Percentiles rank a stretch among this genome's conserved stretches.
Evolutionary conservation across 306 rosid genomes (phyloP).

Genomic region (Prosopis cineraria): DNA sequence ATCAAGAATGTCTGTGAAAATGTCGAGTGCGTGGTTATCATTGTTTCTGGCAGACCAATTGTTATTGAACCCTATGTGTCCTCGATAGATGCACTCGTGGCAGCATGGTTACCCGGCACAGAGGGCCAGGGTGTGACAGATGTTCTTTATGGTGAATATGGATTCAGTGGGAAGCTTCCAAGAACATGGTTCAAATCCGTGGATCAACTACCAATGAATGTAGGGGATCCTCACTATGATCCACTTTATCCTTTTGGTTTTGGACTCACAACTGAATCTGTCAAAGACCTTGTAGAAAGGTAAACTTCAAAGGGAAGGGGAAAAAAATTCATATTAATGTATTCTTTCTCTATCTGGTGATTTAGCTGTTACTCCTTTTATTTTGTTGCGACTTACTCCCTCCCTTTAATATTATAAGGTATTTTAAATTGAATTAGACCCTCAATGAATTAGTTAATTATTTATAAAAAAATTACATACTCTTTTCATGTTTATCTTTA

Average conservation of each 20-base stretch:
- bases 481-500: too few relatives aligned
- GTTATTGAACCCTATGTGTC: conserved; percentile 81
- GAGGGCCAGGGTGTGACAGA: conserved; percentile 94
- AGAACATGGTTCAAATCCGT: conserved; percentile 91
- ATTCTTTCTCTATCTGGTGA: background rate
- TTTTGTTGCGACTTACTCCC: too few relatives aligned
- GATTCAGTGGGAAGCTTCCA: conserved; percentile 84
- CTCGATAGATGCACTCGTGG: conserved; percentile 68
- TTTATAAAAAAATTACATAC: too few relatives aligned
- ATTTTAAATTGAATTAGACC: too few relatives aligned
- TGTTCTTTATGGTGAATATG: conserved; percentile 83
- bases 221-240: conserved; percentile 87
- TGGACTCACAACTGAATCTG: conserved; percentile 73
- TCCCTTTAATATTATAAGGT: too few relatives aligned
- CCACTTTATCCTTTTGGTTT: conserved; percentile 88
- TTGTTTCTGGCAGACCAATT: conserved; percentile 84
- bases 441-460: too few relatives aligned
- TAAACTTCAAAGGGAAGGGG: conserved; percentile 30
- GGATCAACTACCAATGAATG: conserved; percentile 92
- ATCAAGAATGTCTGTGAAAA: conserved; percentile 72
- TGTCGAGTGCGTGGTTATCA: conserved; percentile 67
- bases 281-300: conserved; percentile 68
- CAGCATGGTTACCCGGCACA: conserved; percentile 93
- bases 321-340: background rate
- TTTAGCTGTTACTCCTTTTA: background rate